Percentiles rank a stretch among this genome's conserved stretches.
These are phyloP conservation scores for Rhynchosporium agropyri DNA, from an alignment of 2,329 filamentous ascomycete genomes.

Conservation along the genomic window DNA sequence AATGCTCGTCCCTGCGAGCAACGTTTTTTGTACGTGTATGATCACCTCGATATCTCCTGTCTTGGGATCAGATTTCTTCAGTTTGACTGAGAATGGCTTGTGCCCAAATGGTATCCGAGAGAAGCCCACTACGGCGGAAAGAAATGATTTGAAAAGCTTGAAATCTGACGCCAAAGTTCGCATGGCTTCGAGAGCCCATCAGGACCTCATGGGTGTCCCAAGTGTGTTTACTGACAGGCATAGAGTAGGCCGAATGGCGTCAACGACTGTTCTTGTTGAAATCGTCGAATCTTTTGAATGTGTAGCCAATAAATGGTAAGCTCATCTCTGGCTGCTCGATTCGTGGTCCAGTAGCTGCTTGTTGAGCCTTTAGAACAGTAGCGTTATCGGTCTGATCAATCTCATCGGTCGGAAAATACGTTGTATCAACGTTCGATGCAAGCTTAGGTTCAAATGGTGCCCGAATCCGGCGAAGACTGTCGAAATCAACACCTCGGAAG, in stretches of 20 bases:
- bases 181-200: neutral
- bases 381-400: conserved; percentile 96
- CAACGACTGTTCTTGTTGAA: conserved; percentile 21
- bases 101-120: conserved; percentile 34
- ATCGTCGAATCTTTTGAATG: conserved; percentile 93
- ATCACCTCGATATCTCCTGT: conserved; percentile 23
- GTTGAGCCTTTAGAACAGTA: conserved; percentile 74
- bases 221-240: neutral
- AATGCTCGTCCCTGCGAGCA: conserved; percentile 16
- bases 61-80: conserved; percentile 20
- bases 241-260: neutral
- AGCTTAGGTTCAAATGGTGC: conserved; percentile 96
- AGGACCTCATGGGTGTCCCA: neutral
- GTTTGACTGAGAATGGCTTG: conserved; percentile 25
- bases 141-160: conserved; percentile 1
- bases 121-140: conserved; percentile 8
- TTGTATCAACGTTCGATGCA: conserved; percentile 91
- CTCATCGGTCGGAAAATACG: conserved; percentile 98
- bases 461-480: conserved; percentile 86
- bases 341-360: conserved; percentile 60
- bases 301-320: conserved; percentile 93
- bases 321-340: conserved; percentile 93
- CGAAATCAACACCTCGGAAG: conserved; percentile 96
- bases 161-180: neutral
- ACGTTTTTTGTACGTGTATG: conserved; percentile 24